Percentiles rank a stretch among this genome's conserved stretches.
phyloP scores from a whole-genome alignment of 2,329 filamentous ascomycete species.

The Talaromyces albobiverticillius region DNA sequence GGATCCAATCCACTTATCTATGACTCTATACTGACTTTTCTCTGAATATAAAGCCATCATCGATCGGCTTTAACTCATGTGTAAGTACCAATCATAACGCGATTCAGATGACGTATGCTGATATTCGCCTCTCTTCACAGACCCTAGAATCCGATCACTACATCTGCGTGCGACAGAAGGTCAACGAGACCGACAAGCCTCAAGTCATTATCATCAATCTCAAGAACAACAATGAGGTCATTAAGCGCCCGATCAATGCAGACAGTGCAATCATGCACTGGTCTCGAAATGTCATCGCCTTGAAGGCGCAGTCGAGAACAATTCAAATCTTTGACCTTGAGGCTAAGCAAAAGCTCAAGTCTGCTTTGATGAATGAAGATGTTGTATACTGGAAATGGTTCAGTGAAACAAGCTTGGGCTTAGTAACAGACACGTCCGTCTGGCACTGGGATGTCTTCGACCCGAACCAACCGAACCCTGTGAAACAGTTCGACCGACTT shows the following conservation, averaged over 20 bases:
- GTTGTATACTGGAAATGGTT: constrained; percentile 99
- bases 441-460: constrained; percentile 99
- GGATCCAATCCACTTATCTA: not conserved
- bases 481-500: constrained; percentile 94
- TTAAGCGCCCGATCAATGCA: constrained; percentile 92
- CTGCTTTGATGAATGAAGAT: constrained; percentile 92
- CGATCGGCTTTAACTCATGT: constrained; percentile 85
- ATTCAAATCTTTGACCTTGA: constrained; percentile 96
- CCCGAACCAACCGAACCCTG: constrained; percentile 69
- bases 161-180: constrained; percentile 94
- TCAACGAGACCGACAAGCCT: constrained; percentile 75
- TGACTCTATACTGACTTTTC: constrained; percentile 10
- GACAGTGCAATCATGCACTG: constrained; percentile 99
- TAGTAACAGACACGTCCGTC: constrained; percentile 86
- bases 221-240: constrained; percentile 95
- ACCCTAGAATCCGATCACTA: constrained; percentile 97
- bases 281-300: constrained; percentile 90
- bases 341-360: constrained; percentile 94
- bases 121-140: constrained; percentile 46
- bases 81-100: constrained; percentile 50
- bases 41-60: constrained; percentile 52
- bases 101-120: constrained; percentile 19
- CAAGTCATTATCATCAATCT: constrained; percentile 98
- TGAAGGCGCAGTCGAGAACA: constrained; percentile 90
- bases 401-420: constrained; percentile 79